phyloP scores from a whole-genome alignment of 148 eudicot species.

The Rheum nobile region DNA sequence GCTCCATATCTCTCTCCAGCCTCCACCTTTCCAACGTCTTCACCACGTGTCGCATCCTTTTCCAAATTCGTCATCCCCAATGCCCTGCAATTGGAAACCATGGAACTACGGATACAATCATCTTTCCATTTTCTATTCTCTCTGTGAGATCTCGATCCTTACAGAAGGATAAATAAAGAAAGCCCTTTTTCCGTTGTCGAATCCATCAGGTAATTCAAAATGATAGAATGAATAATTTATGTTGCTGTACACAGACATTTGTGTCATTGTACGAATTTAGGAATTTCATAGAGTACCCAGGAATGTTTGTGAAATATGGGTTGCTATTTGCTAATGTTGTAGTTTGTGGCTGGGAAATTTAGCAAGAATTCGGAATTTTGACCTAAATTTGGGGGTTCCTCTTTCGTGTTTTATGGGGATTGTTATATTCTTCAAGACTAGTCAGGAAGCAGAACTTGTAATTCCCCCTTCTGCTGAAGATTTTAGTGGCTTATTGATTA shows the following conservation, averaged over 20 bases:
- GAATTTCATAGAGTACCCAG: background rate
- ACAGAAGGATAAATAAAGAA: background rate
- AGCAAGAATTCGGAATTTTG: background rate
- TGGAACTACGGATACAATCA: background rate
- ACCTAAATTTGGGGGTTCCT: background rate
- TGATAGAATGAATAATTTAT: background rate
- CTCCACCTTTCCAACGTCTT: background rate
- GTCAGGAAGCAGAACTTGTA: background rate
- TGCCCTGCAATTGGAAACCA: background rate
- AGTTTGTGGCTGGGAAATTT: background rate
- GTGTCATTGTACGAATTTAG: background rate
- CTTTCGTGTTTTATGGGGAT: background rate
- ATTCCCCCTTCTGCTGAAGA: background rate
- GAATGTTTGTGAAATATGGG: background rate
- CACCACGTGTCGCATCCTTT: background rate
- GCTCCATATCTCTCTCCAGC: background rate
- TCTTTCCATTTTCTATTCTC: background rate
- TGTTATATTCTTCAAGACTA: background rate
- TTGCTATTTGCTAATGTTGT: background rate
- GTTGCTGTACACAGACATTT: background rate
- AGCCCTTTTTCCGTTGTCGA: background rate
- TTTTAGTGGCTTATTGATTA: background rate
- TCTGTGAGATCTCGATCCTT: background rate
- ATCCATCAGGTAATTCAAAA: background rate
- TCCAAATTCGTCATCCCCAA: background rate